These are phyloP conservation scores for Athelia psychrophila DNA, from an alignment of 1,284 basidiomycete species.

Conservation along the genomic window DNA sequence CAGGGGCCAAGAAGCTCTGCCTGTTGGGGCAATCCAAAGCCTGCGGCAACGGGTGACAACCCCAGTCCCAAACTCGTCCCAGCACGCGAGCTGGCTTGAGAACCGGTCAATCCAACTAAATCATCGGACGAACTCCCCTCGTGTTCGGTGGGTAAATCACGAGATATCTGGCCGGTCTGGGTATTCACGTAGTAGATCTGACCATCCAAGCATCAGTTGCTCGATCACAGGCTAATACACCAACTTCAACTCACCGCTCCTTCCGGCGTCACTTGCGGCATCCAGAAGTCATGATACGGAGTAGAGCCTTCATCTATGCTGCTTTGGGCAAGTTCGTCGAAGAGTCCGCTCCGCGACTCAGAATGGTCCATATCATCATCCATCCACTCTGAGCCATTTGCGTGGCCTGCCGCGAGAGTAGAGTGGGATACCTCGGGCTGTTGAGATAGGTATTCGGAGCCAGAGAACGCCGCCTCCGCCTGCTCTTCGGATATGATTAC, in stretches of 20 bases:
- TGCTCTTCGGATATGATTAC: slow-evolving; percentile 77
- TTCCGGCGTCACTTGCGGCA: slow-evolving; percentile 69
- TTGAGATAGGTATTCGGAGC: slow-evolving; percentile 34
- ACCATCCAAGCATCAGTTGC: slow-evolving; percentile 8
- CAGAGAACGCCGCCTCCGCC: slow-evolving; percentile 61
- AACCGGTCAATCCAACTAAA: slow-evolving; percentile 49
- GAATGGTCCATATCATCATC: slow-evolving; percentile 32
- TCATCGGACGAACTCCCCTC: slow-evolving; percentile 64
- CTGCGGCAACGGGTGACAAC: slow-evolving; percentile 39
- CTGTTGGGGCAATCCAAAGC: slow-evolving; percentile 59
- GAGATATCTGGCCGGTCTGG: slow-evolving; percentile 82
- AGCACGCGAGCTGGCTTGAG: slow-evolving; percentile 52
- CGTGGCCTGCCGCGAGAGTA: slow-evolving; percentile 41
- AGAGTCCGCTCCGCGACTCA: slow-evolving; percentile 18
- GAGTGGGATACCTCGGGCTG: slow-evolving; percentile 44
- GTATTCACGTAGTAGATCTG: slow-evolving; percentile 95
- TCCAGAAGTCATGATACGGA: slow-evolving; percentile 74
- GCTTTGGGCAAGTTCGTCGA: slow-evolving; percentile 21
- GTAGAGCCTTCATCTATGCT: slow-evolving; percentile 26
- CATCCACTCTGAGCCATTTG: slow-evolving; percentile 35
- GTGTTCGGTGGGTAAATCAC: slow-evolving; percentile 78
- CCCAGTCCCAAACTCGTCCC: slow-evolving; percentile 51
- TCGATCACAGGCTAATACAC: slow-evolving; percentile 4
- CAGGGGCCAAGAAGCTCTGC: slow-evolving; percentile 74
- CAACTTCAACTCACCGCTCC: slow-evolving; percentile 56